Base-by-base conservation (phyloP, 345 rosid genomes). In the Ceriops decandra region DNA sequence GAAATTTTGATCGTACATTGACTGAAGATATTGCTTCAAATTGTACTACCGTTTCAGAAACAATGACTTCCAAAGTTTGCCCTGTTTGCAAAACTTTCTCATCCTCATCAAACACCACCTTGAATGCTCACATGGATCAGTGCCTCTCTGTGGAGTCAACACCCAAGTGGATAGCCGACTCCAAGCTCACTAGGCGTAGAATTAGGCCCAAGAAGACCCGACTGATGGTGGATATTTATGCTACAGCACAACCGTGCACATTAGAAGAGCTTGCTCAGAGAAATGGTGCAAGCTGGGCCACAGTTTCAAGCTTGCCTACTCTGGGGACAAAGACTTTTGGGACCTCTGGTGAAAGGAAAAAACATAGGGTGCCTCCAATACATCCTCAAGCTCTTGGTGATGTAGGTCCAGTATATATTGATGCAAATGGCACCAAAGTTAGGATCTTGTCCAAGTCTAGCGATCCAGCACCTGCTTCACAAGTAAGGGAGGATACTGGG, bases 81-180 rank as follows among this genome's bases (percentile, higher is more conserved):
- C 99, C 99, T 83, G 96, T 95, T 81, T 95, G 99, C 87, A 95
- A 83, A 83, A 87, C 87, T 15, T 95, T 95, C 85, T 87, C 99
- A 2, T 95, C 98, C 42, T 85, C 99, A 26, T 95, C 98, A 20
- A 95, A 88, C 82, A 95, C 99, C 60, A 95, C 98, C 61, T 82
- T 95, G 85, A 95, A 95, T 85, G 99, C 99, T 72, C 99, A 95
- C 79, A 95, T 95, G 7, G 99, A 95, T 70, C 99, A 95, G 82
- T 91, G 99, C 77, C 91, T 95, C 46, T 87, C 97, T 42, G 82
- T 57, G 38, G 99, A 88, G 56, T 81, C 93, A 67, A 76, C 80
- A 5, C 74, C 88, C 61, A 85, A 84, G 77, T 86, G 90, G 86
- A 84, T 83, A 16, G 82, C 79, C 35, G 86, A 77, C 77, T 80